Evolutionary conservation across 495 filamentous ascomycete genomes (phyloP), one percentile per base, ranked within the genome.

Genomic region (Glutinoglossum americanum): DNA sequence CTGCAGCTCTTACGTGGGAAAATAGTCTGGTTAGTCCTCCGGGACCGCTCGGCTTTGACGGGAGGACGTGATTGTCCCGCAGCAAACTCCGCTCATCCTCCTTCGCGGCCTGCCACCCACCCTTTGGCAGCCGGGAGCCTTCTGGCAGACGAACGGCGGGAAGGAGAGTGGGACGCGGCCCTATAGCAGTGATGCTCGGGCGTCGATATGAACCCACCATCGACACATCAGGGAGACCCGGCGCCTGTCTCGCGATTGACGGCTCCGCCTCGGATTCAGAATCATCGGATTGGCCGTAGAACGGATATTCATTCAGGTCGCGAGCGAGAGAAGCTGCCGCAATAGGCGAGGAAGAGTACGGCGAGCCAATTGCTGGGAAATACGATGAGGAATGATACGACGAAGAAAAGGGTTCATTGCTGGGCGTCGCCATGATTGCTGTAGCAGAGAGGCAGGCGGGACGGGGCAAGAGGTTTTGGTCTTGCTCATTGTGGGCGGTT

Each of bases 11-110:
- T 60, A 39, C 11, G 25, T 33, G 33, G 10, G 32, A 51, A 48
- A 62, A 62, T 1, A 54, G 10, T 28, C 23, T 56, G 49, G 25
- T 28, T 10, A 53, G 61, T 0, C 59, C 56, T 21, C 63, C 60
- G 37, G 63, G 65, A 0, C 55, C 60, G 56, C 62, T 51, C 63
- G 81, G 77, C 61, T 83, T 82, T 17, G 81, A 77, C 8, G 80
- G 75, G 15, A 88, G 75, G 57, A 92, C 66, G 63, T 83, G 72
- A 63, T 90, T 92, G 63, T 94, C 87, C 54, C 82, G 73, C 28
- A 94, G 67, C 45, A 95, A 69, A 58, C 81, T 79, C 56, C 83
- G 73, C 67, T 92, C 87, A 53, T 89, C 84, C 26, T 78, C 70
- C 21, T 82, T 75, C n/a, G 78, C 80, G 23, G 37, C 37, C 44